Evolutionary conservation across 805 yeast genomes (phyloP), one percentile per base, ranked within the genome.

Genomic region (Metschnikowia anglica): DNA sequence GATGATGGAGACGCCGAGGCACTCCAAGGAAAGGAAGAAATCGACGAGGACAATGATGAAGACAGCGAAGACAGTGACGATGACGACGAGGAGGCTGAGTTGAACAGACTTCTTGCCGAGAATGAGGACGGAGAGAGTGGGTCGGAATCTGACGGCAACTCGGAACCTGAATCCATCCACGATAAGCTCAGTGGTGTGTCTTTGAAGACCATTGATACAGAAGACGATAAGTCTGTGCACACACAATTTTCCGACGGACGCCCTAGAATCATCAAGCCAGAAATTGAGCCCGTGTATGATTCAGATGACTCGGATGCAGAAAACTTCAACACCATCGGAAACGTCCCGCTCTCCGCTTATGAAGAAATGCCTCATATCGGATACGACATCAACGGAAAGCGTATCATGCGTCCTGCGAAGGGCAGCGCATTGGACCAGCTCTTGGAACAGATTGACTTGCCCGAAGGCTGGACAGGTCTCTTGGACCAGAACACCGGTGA

Each of bases 381-480:
- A 44, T 93, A 93, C 64, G 91, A 88, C 62, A 90, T 93, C 57
- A 93, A 93, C 62, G 99, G 99, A 58, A 91, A 90, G 62, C 80
- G 99, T 60, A 90, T 93, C 60, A 91, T 93, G 98, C 81, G 99
- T 64, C 99, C 99, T 10, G 99, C 98, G 8, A 85, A 88, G 57
- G 96, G 97, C 11, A 81, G 95, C 44, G 99, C 98, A 1, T 75
- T 93, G 52, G 98, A 93, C 59, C 85, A 84, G 57, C 75, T 93
- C 49, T 70, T 93, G 51, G 99, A 91, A 59, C 74, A 82, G 23
- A 93, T 93, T 47, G 99, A 93, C 48, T 73, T 93, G 50, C 99
- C 99, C 11, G 95, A 88, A 66, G 99, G 99, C 19, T 93, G 98
- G 98, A 93, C 99, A 12, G 99, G 99, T 35, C 73, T 93, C 48